Evolutionary conservation across 495 filamentous ascomycete species (phyloP).

Genomic region (Xylaria intraflava): DNA sequence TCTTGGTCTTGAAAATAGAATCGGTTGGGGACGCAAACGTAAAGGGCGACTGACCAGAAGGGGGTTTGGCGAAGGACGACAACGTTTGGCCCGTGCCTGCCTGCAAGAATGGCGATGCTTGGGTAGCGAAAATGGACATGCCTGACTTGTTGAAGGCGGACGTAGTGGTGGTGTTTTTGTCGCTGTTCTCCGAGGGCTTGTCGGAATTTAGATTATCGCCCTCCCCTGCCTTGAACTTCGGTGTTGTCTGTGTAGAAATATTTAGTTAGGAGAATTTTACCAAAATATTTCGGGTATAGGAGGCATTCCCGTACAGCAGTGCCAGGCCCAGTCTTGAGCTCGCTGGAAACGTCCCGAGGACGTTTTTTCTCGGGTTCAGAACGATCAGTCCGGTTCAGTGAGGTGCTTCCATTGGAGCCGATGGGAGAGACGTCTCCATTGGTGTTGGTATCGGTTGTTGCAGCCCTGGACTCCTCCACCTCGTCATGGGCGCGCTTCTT

Average conservation of each 20-base stretch:
- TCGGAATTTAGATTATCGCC: background rate
- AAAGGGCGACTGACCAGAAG: constrained; percentile 18
- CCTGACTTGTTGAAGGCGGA: constrained; percentile 25
- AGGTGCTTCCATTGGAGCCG: constrained; percentile 19
- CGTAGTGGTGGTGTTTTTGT: constrained; percentile 10
- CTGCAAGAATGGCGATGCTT: constrained; percentile 27
- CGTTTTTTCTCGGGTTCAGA: constrained; percentile 54
- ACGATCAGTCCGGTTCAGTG: constrained; percentile 34
- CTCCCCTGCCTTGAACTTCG: background rate
- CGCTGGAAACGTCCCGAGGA: constrained; percentile 36
- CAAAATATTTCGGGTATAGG: background rate
- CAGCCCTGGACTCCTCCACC: constrained; percentile 37
- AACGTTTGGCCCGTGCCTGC: constrained; percentile 20
- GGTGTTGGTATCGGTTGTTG: constrained; percentile 10
- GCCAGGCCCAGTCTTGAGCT: constrained; percentile 9
- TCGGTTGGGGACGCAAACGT: background rate
- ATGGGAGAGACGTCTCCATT: constrained; percentile 34
- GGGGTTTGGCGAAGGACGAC: constrained; percentile 36
- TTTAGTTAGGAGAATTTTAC: background rate
- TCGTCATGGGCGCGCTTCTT: constrained; percentile 52
- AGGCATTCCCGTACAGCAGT: background rate
- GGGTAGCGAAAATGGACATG: constrained; percentile 22
- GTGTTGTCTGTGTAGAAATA: background rate
- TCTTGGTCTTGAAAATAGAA: constrained; percentile 16
- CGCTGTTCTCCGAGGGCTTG: constrained; percentile 6